phyloP scores from a whole-genome alignment of 192 early-diverging fungal genomes.

The Fimicolochytrium jonesii region DNA sequence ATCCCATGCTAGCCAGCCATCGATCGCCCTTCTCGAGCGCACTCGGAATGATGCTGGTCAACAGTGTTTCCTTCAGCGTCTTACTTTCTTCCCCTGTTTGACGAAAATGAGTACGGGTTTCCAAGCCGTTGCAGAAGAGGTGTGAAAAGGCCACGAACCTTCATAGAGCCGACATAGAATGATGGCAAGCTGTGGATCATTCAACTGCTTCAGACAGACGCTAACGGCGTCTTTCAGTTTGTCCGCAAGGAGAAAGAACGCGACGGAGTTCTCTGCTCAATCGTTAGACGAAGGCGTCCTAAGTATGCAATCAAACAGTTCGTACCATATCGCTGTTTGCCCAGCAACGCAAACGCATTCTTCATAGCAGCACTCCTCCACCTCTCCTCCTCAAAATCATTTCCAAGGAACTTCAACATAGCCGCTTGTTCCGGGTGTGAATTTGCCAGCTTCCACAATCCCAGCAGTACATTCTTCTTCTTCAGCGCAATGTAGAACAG shows the following conservation, averaged over 20 bases:
- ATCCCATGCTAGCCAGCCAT: conserved; percentile 56
- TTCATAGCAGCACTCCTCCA: conserved; percentile 96
- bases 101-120: too few relatives aligned
- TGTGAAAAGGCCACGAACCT: conserved; percentile 62
- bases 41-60: conserved; percentile 47
- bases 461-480: conserved; percentile 86
- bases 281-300: too few relatives aligned
- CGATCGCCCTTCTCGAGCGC: conserved; percentile 59
- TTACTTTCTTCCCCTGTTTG: conserved; percentile 59
- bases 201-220: conserved; percentile 86
- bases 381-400: conserved; percentile 84
- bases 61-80: conserved; percentile 48
- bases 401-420: conserved; percentile 87
- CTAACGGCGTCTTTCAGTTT: conserved; percentile 86
- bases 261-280: conserved; percentile 79
- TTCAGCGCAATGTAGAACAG: conserved; percentile 86
- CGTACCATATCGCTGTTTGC: conserved; percentile 86
- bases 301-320: too few relatives aligned
- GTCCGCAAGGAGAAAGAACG: conserved; percentile 91
- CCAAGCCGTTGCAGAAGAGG: not conserved
- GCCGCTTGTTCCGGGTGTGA: conserved; percentile 77
- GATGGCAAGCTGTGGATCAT: conserved; percentile 90
- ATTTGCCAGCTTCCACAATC: conserved; percentile 83
- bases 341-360: conserved; percentile 95
- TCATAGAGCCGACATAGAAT: conserved; percentile 88